Percentiles rank a stretch among this genome's conserved stretches.
These are phyloP conservation scores for Xylariaceae sp. DNA, from an alignment of 2,329 filamentous ascomycete species.

Conservation along the genomic window DNA sequence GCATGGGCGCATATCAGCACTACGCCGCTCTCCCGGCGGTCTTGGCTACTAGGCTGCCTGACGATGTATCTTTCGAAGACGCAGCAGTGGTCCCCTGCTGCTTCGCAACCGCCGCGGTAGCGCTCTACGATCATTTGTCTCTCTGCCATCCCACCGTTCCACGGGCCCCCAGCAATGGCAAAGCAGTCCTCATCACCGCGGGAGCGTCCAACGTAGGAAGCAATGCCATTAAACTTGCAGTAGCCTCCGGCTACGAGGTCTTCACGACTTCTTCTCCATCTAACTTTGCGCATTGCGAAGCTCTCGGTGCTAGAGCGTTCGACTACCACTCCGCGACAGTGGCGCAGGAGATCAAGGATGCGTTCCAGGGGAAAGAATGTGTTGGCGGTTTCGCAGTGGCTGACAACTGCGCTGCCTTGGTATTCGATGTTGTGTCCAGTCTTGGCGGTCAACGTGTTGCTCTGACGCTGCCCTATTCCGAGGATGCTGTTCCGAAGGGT, in stretches of 20 bases:
- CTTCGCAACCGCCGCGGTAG: conserved; percentile 27
- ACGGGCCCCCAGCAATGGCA: conserved; percentile 8
- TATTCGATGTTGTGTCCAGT: conserved; percentile 20
- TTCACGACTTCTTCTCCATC: conserved; percentile 38
- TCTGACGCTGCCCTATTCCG: conserved; percentile 9
- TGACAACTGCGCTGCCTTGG: conserved; percentile 11
- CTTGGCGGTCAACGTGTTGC: conserved; percentile 22
- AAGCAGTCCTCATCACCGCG: conserved; percentile 44
- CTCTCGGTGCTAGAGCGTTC: conserved; percentile 42
- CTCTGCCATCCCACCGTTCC: conserved; percentile 10
- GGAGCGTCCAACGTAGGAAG: conserved; percentile 46
- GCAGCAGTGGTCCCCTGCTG: conserved; percentile 27
- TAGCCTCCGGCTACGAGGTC: conserved; percentile 43
- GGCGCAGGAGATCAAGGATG: conserved; percentile 28
- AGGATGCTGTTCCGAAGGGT: conserved; percentile 4
- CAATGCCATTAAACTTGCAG: conserved; percentile 45
- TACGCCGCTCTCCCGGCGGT: conserved; percentile 17
- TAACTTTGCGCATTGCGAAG: conserved; percentile 39
- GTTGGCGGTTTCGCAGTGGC: conserved; percentile 23
- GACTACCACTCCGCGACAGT: conserved; percentile 38
- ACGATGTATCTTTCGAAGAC: conserved; percentile 15
- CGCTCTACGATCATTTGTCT: conserved; percentile 23
- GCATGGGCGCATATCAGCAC: conserved; percentile 28
- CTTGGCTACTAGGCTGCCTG: conserved; percentile 18
- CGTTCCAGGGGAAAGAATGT: conserved; percentile 16